phyloP scores from a whole-genome alignment of 495 filamentous ascomycete species.

The Jackrogersella minutella region DNA sequence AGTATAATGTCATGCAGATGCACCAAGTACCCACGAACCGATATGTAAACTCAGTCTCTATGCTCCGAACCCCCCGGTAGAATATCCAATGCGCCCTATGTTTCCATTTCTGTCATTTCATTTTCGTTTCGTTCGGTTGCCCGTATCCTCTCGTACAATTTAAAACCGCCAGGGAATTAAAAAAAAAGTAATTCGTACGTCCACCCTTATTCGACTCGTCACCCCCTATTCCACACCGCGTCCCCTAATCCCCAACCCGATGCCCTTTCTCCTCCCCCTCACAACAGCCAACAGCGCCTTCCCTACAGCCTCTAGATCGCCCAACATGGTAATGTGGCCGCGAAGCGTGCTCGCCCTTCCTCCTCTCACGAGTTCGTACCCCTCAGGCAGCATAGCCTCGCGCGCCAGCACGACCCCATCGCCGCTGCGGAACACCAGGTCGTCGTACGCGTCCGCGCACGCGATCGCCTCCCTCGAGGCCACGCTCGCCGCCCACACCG shows the following conservation, averaged over 20 bases:
- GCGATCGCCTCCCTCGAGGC: constrained; percentile 68
- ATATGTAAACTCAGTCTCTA: no score
- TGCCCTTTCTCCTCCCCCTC: constrained; percentile 71
- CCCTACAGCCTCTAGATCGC: constrained; percentile 85
- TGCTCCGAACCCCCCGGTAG: no score
- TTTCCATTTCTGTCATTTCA: constrained; percentile 7
- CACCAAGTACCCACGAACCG: not conserved
- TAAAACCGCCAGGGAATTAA: no score
- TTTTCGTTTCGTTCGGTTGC: constrained; percentile 29
- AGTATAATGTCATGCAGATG: constrained; percentile 21
- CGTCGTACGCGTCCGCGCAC: constrained; percentile 81
- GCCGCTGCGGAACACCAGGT: constrained; percentile 84
- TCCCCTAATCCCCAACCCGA: constrained; percentile 57
- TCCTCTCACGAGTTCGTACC: constrained; percentile 74
- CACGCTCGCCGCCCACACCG: constrained; percentile 81
- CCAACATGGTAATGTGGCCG: constrained; percentile 85
- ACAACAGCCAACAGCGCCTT: constrained; percentile 73
- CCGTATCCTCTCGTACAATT: constrained; percentile 25
- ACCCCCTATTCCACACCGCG: not conserved
- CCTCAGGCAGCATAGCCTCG: constrained; percentile 84
- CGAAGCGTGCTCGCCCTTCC: constrained; percentile 81
- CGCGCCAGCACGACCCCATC: constrained; percentile 89
- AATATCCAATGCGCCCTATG: constrained; percentile 17
- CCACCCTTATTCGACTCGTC: not conserved
- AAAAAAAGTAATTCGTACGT: no score